Conservation (phyloP, 169 alveolate species). For the Cryptosporidium felis region DNA sequence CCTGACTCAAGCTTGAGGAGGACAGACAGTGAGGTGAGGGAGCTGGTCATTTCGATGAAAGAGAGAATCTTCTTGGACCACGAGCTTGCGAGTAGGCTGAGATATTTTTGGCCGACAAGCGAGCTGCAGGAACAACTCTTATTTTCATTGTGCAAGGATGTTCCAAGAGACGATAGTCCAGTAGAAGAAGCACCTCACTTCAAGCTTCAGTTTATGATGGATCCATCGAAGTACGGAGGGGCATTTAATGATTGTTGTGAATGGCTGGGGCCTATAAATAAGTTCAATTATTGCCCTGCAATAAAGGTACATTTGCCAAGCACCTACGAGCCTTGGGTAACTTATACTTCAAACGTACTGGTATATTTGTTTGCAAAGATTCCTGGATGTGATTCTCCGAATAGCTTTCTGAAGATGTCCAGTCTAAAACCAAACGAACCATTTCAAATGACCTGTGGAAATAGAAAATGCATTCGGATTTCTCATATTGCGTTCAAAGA, state of each 20-base stretch:
- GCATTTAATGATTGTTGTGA: constrained; percentile 67
- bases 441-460: constrained; percentile 63
- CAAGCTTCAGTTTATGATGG: constrained; percentile 64
- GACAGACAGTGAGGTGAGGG: constrained; percentile 59
- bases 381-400: constrained; percentile 41
- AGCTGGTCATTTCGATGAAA: constrained; percentile 12
- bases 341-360: constrained; percentile 42
- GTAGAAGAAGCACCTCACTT: constrained; percentile 52
- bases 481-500: constrained; percentile 60
- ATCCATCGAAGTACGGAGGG: constrained; percentile 66
- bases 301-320: constrained; percentile 46
- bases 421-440: constrained; percentile 38
- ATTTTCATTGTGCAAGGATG: constrained; percentile 47
- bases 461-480: constrained; percentile 50
- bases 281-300: constrained; percentile 62
- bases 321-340: constrained; percentile 72
- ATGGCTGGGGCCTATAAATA: constrained; percentile 67
- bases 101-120: constrained; percentile 64
- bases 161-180: constrained; percentile 66
- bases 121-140: constrained; percentile 60
- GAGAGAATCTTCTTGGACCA: constrained; percentile 63
- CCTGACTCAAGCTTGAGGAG: constrained; percentile 63
- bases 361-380: constrained; percentile 61
- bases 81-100: constrained; percentile 48
- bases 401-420: constrained; percentile 25